Conservation (phyloP, 345 rosid species). For the Camelina laxa region DNA sequence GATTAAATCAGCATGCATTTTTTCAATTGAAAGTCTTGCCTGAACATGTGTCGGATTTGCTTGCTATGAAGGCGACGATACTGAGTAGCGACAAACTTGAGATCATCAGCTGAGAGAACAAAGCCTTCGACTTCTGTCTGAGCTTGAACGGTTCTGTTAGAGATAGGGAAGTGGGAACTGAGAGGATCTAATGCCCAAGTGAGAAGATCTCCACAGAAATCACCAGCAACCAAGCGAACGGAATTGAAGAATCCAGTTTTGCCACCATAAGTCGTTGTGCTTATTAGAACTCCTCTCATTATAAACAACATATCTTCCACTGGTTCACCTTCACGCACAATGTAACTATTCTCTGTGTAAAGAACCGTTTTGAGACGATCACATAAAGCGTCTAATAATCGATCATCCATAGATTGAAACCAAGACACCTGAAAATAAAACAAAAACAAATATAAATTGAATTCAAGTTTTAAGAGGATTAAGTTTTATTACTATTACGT, state of each 20-base stretch:
- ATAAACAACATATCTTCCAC: conserved; percentile 52
- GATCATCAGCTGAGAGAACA: conserved; percentile 46
- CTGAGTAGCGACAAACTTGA: conserved; percentile 45
- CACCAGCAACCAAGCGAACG: conserved; percentile 27
- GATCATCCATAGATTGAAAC: conserved; percentile 52
- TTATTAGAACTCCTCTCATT: conserved; percentile 42
- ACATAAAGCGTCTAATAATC: conserved; percentile 47
- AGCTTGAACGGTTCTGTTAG: conserved; percentile 46
- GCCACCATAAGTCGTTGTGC: conserved; percentile 51
- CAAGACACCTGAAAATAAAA: conserved; percentile 50
- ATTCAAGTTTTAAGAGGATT: neutral
- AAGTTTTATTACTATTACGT: neutral
- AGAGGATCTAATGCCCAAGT: conserved; percentile 61
- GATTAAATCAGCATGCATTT: neutral
- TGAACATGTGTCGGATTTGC: conserved; percentile 44
- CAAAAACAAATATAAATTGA: neutral
- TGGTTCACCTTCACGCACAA: conserved; percentile 53
- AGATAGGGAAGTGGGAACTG: conserved; percentile 44
- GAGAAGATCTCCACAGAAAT: conserved; percentile 51
- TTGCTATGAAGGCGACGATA: conserved; percentile 49
- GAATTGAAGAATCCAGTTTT: conserved; percentile 44
- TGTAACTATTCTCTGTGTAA: conserved; percentile 44
- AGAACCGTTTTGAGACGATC: conserved; percentile 43
- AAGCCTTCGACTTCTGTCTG: conserved; percentile 51
- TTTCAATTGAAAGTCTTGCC: conserved; percentile 7